phyloP scores from a whole-genome alignment of 441 rosid species.

The Euphorbia corollata region DNA sequence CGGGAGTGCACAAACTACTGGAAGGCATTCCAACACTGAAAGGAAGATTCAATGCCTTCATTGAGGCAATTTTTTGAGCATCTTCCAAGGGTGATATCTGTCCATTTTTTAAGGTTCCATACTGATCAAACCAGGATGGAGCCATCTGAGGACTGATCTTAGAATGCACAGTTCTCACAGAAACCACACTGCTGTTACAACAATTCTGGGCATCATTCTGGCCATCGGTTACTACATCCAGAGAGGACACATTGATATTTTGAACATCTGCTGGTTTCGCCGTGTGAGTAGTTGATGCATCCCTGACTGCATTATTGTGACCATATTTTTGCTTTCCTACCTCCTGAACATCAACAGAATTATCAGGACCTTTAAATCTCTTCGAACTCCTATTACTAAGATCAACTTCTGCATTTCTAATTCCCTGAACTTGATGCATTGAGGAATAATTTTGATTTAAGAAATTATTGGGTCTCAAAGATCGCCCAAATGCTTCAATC shows the following conservation, averaged over 20 bases:
- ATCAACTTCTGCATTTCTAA: constrained; percentile 41
- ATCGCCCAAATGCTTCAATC: constrained; percentile 46
- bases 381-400: constrained; percentile 38
- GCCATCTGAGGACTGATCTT: constrained; percentile 66
- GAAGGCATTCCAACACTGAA: constrained; percentile 35
- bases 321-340: constrained; percentile 26
- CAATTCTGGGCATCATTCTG: constrained; percentile 32
- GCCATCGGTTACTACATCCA: constrained; percentile 30
- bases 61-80: constrained; percentile 28
- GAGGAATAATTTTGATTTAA: constrained; percentile 35
- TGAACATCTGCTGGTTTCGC: constrained; percentile 27
- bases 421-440: constrained; percentile 41
- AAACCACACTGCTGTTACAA: constrained; percentile 27
- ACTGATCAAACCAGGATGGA: constrained; percentile 70
- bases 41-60: constrained; percentile 37
- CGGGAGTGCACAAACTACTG: constrained; percentile 32
- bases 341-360: constrained; percentile 28
- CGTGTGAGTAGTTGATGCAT: constrained; percentile 18
- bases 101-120: constrained; percentile 59
- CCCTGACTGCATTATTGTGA: constrained; percentile 24
- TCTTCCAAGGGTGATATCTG: constrained; percentile 41
- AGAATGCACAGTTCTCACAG: constrained; percentile 36
- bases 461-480: constrained; percentile 37
- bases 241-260: constrained; percentile 27
- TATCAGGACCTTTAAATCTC: constrained; percentile 41